phyloP scores from a whole-genome alignment of 768 basidiomycete genomes.

The Tulasnella sp. region DNA sequence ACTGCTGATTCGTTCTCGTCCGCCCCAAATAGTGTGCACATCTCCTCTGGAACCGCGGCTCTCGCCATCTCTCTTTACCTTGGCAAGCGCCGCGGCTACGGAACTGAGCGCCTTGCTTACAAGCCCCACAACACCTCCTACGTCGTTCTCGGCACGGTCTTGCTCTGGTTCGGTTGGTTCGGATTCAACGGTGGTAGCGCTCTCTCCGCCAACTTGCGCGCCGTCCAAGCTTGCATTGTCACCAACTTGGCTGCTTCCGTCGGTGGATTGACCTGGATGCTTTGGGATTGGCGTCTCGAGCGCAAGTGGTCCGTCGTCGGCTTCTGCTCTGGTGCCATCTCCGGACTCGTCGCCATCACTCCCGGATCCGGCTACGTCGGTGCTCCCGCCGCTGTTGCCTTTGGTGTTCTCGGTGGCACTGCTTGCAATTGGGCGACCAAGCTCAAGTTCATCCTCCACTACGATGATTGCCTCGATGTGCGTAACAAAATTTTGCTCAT shows the following conservation, averaged over 20 bases:
- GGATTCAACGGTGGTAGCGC: slow-evolving; percentile 90
- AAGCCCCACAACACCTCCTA: slow-evolving; percentile 91
- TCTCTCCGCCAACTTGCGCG: slow-evolving; percentile 77
- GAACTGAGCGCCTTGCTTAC: slow-evolving; percentile 82
- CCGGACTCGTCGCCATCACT: slow-evolving; percentile 82
- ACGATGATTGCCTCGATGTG: slow-evolving; percentile 75
- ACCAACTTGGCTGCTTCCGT: slow-evolving; percentile 87
- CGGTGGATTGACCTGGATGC: slow-evolving; percentile 88
- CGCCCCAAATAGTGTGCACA: slow-evolving; percentile 48
- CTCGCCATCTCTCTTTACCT: slow-evolving; percentile 73
- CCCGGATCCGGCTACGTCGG: slow-evolving; percentile 79
- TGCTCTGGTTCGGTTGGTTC: slow-evolving; percentile 96
- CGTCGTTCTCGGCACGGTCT: slow-evolving; percentile 83
- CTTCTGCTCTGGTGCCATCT: slow-evolving; percentile 90
- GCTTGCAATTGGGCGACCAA: slow-evolving; percentile 93
- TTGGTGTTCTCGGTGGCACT: slow-evolving; percentile 74
- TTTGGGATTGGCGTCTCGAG: slow-evolving; percentile 88
- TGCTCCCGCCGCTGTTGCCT: slow-evolving; percentile 64
- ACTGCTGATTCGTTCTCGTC: neutral
- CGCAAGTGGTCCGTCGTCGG: slow-evolving; percentile 89
- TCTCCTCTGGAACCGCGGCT: slow-evolving; percentile 84
- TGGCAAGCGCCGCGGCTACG: slow-evolving; percentile 83
- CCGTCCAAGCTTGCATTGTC: slow-evolving; percentile 79
- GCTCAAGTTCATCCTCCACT: slow-evolving; percentile 69
- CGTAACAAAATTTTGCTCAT: slow-evolving; percentile 20